Percentiles rank a stretch among this genome's conserved stretches.
Conservation (phyloP, 768 basidiomycete genomes). For the Hericium rajendrae region DNA sequence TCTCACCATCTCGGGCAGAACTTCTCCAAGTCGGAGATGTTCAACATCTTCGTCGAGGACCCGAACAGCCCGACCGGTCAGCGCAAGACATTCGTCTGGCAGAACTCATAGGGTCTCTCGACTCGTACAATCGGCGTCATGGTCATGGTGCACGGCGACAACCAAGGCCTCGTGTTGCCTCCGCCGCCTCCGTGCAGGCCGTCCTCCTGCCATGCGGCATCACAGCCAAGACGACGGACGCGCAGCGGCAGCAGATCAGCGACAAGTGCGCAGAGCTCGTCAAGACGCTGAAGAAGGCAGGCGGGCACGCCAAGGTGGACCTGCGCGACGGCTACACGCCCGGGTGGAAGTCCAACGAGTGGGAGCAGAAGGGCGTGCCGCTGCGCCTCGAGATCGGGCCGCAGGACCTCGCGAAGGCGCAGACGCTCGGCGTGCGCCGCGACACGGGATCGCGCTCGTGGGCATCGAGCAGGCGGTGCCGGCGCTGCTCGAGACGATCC, state of each 20-base stretch:
- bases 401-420: constrained; percentile 73
- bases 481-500: constrained; percentile 73
- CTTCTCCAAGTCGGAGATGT: constrained; percentile 94
- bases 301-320: constrained; percentile 81
- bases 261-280: constrained; percentile 31
- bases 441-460: constrained; percentile 47
- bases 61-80: constrained; percentile 65
- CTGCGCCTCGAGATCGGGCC: constrained; percentile 96
- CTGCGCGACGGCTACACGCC: constrained; percentile 94
- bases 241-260: too few relatives aligned
- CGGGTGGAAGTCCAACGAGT: constrained; percentile 98
- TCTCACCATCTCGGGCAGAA: constrained; percentile 98
- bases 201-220: too few relatives aligned
- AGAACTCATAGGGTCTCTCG: constrained; percentile 97
- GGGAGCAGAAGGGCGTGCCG: constrained; percentile 99
- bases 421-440: constrained; percentile 80
- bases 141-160: too few relatives aligned
- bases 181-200: too few relatives aligned
- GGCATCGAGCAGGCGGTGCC: constrained; percentile 43
- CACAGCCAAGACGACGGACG: too few relatives aligned
- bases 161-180: too few relatives aligned
- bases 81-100: constrained; percentile 83
- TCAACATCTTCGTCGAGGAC: constrained; percentile 95
- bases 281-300: constrained; percentile 57
- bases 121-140: too few relatives aligned